Conservation (phyloP, 2,329 filamentous ascomycete genomes). For the Trichoderma semiorbis region DNA sequence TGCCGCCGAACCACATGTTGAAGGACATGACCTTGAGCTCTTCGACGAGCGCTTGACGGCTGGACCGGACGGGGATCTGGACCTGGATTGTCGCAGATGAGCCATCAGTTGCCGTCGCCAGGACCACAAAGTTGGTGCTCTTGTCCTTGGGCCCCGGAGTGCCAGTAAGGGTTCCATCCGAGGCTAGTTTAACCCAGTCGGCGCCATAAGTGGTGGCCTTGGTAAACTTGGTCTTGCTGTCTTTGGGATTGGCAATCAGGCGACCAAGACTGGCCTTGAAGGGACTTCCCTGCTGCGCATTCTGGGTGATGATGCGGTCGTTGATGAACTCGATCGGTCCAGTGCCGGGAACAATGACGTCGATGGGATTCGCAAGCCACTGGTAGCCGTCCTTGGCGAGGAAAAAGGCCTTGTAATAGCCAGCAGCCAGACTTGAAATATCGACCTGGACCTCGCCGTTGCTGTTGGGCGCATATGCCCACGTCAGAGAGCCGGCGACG, state of each 20-base stretch:
- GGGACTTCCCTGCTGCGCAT: slow-evolving; percentile 33
- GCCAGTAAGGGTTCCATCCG: slow-evolving; percentile 36
- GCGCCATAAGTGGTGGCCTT: slow-evolving; percentile 21
- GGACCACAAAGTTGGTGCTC: slow-evolving; percentile 26
- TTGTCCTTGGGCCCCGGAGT: slow-evolving; percentile 26
- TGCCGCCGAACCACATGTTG: slow-evolving; percentile 41
- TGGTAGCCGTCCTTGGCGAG: slow-evolving; percentile 35
- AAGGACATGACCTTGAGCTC: slow-evolving; percentile 35
- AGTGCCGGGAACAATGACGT: slow-evolving; percentile 26
- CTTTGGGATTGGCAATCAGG: slow-evolving; percentile 30
- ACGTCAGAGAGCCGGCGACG: slow-evolving; percentile 30
- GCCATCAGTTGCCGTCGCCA: slow-evolving; percentile 27
- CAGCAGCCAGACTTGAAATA: slow-evolving; percentile 25
- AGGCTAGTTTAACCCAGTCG: slow-evolving; percentile 33
- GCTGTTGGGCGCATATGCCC: slow-evolving; percentile 32
- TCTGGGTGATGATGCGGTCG: slow-evolving; percentile 31
- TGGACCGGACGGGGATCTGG: slow-evolving; percentile 32
- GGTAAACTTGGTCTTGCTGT: slow-evolving; percentile 28
- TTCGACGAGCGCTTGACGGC: slow-evolving; percentile 30
- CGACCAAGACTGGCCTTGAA: slow-evolving; percentile 34
- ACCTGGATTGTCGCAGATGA: slow-evolving; percentile 29
- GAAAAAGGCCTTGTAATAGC: slow-evolving; percentile 37
- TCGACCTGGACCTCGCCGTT: slow-evolving; percentile 30
- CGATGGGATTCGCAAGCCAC: slow-evolving; percentile 34
- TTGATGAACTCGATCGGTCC: slow-evolving; percentile 31